Evolutionary conservation across 2,329 filamentous ascomycete species (phyloP).

Genomic region (Zymoseptoria passerinii): DNA sequence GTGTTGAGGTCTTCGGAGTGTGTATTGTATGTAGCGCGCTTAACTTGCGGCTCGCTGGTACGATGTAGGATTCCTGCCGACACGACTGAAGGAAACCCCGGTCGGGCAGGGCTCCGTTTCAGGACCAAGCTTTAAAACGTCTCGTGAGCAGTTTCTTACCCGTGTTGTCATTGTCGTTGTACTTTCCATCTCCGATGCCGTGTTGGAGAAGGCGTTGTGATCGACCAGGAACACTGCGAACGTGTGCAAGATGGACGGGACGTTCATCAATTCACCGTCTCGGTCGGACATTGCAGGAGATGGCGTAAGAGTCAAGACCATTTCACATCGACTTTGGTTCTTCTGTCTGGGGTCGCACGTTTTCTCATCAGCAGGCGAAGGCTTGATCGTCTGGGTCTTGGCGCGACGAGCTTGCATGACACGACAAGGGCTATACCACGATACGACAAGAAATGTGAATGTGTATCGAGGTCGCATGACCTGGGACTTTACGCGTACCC

Average conservation of each 20-base stretch:
- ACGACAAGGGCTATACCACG: no score
- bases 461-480: no score
- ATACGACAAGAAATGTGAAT: no score
- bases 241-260: not conserved
- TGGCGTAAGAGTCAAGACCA: not conserved
- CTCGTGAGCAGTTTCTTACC: not conserved
- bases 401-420: no score
- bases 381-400: not conserved
- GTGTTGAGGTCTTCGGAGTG: not conserved
- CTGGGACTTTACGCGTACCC: no score
- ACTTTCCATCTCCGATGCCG: not conserved
- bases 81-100: not conserved
- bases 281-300: not conserved
- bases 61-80: not conserved
- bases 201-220: not conserved
- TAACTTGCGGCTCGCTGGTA: not conserved
- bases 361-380: not conserved
- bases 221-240: not conserved
- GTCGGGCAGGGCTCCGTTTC: not conserved
- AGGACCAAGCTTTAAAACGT: not conserved
- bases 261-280: not conserved
- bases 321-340: not conserved
- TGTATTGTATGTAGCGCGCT: not conserved
- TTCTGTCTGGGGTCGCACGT: not conserved
- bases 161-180: not conserved